Evolutionary conservation across 176 grass and related monocot genomes (phyloP).

Genomic region (Themeda triandra): DNA sequence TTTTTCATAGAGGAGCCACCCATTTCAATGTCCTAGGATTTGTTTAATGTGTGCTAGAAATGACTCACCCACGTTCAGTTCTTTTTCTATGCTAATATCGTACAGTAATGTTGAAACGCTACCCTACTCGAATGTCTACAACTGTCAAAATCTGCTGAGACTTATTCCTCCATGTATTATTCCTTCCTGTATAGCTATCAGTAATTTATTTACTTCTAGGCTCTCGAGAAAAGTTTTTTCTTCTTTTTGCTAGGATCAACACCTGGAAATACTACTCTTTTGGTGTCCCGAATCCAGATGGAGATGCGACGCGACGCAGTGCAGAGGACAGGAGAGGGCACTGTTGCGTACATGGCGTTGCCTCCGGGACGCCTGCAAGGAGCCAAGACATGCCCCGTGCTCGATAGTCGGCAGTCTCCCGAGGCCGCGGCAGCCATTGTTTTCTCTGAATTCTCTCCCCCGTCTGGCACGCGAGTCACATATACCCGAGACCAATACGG

Average conservation of each 20-base stretch:
- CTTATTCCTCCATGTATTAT: background rate
- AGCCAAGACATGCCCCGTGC: slow-evolving; percentile 48
- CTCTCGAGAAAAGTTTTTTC: background rate
- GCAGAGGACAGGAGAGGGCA: background rate
- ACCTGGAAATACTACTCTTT: background rate
- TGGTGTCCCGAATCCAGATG: background rate
- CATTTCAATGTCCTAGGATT: background rate
- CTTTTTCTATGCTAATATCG: background rate
- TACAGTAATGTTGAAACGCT: background rate
- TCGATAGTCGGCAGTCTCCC: slow-evolving; percentile 25
- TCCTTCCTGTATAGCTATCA: background rate
- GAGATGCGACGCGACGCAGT: background rate
- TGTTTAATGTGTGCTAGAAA: background rate
- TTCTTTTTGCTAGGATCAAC: background rate
- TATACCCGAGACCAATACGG: background rate
- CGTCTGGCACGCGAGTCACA: too few relatives aligned
- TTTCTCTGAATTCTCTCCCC: background rate
- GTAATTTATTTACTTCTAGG: background rate
- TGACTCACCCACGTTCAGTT: background rate
- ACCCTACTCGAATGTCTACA: background rate
- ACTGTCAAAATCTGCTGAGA: background rate
- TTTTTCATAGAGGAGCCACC: background rate
- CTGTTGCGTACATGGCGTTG: slow-evolving; percentile 20
- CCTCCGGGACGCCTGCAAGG: slow-evolving; percentile 28
- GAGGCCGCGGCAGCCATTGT: slow-evolving; percentile 15